A percentile compares a stretch with the other conserved stretches of the same genome.
Evolutionary conservation across 2,329 filamentous ascomycete genomes (phyloP).

Genomic region (Sclerotinia sclerotiorum): DNA sequence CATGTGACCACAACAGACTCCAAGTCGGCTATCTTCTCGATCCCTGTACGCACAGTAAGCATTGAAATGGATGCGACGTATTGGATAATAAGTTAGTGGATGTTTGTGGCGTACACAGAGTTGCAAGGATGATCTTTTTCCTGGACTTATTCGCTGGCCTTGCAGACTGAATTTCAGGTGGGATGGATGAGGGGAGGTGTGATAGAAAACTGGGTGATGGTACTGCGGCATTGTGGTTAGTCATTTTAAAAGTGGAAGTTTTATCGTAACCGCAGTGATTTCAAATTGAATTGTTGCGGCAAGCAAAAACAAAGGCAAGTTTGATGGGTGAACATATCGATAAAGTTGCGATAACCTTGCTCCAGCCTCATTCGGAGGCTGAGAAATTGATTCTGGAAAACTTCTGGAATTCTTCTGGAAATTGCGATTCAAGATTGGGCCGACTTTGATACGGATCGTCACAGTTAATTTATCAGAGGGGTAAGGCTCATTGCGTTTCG

Average conservation of each 20-base stretch:
- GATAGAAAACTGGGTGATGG: background rate
- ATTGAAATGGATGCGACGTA: background rate
- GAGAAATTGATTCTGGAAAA: constrained; percentile 11
- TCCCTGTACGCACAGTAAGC: background rate
- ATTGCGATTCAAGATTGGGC: background rate
- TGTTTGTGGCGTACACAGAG: background rate
- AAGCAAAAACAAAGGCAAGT: background rate
- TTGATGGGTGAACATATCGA: constrained; percentile 4
- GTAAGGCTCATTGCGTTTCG: constrained; percentile 4
- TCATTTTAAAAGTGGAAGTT: background rate
- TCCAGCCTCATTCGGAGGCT: constrained; percentile 19
- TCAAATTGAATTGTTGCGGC: background rate
- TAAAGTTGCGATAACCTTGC: constrained; percentile 15
- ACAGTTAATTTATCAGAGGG: constrained; percentile 8
- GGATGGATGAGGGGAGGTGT: constrained; percentile 2
- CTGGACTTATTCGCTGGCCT: constrained; percentile 22
- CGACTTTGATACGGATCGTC: background rate
- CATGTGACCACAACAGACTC: constrained; percentile 1
- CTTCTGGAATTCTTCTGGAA: constrained; percentile 2
- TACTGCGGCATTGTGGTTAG: background rate
- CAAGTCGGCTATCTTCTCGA: background rate
- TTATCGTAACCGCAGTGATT: background rate
- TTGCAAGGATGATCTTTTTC: constrained; percentile 7
- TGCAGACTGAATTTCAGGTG: constrained; percentile 9
- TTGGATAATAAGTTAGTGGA: constrained; percentile 10